These are phyloP conservation scores for Fraxinus latifolia DNA, from an alignment of 305 asterid genomes.

Conservation along the genomic window DNA sequence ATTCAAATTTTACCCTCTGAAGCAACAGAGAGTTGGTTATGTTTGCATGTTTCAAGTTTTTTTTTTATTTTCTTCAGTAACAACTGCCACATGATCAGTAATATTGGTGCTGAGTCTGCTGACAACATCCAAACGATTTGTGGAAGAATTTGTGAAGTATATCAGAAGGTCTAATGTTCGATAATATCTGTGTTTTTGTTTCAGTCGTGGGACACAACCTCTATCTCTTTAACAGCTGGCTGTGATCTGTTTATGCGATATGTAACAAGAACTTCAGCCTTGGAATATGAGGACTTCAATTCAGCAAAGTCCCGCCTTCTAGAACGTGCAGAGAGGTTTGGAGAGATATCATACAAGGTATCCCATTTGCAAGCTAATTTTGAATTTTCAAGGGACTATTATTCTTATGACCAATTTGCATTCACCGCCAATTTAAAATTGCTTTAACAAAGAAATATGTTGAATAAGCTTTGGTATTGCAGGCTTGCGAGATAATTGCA, in stretches of 20 bases:
- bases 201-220: slow-evolving; percentile 89
- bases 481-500: slow-evolving; percentile 81
- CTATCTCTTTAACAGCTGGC: slow-evolving; percentile 86
- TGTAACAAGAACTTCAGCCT: slow-evolving; percentile 84
- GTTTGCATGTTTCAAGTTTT: neutral
- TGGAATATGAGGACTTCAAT: slow-evolving; percentile 79
- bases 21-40: neutral
- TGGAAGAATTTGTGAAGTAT: neutral
- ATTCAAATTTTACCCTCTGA: neutral
- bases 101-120: neutral
- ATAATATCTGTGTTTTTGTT: slow-evolving; percentile 14
- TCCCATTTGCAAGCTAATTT: neutral
- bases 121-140: too few species aligned
- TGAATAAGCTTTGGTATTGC: neutral
- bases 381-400: neutral
- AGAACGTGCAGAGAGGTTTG: slow-evolving; percentile 92
- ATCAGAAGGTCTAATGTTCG: neutral
- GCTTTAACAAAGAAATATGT: neutral
- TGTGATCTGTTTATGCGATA: slow-evolving; percentile 89
- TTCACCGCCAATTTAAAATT: neutral
- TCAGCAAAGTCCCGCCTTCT: slow-evolving; percentile 81
- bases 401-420: slow-evolving; percentile 10
- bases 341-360: slow-evolving; percentile 84
- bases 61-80: neutral
- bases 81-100: neutral